Base-by-base conservation (phyloP, 345 rosid genomes). In the Eucalyptus tenuipes region DNA sequence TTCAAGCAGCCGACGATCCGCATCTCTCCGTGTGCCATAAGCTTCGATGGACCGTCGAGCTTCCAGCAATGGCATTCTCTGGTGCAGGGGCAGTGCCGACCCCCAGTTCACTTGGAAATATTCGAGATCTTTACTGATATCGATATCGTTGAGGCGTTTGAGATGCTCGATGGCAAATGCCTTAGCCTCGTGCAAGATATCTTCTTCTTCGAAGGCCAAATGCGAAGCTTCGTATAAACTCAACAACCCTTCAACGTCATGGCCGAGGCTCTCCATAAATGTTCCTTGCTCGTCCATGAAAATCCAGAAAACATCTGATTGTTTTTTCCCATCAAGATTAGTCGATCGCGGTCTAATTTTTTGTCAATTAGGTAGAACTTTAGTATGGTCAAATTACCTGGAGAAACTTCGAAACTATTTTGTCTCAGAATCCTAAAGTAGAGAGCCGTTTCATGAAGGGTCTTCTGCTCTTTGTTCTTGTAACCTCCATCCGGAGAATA, bases 171-270 rank as follows among this genome's bases (percentile, higher is more conserved):
- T 53, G 31, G 92, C 85, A 25, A 89, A 88, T 33, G 42, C 33
- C 20, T 2, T 87, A 37, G 90, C 93, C 85, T 89, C 86, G 5
- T 91, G 90, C 55, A 93, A 49, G 9, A 91, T 15, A 8, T 81
- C n/a, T 87, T 94, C 96, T 64, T 89, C 93, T 91, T 92, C 94
- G 5, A 66, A 50, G 31, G 86, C 89, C 14, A 93, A 82, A 66
- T 84, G 85, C 2, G 96, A 90, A n/a, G 94, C 94, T 84, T 94
- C 94, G 22, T 94, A 93, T 48, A 93, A 57, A 80, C 92, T 90
- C 71, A 93, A 66, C 40, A 93, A 24, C 80, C 92, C 94, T 50
- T 89, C 49, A 13, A 86, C n/a, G 37, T 93, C 94, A 8, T 33
- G 31, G 7, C 52, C 2, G 3, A 80, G n/a, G 88, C n/a, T 4